These are phyloP conservation scores for Chytriomyces sp. DNA, from an alignment of 192 early-diverging fungal genomes.

Conservation along the genomic window DNA sequence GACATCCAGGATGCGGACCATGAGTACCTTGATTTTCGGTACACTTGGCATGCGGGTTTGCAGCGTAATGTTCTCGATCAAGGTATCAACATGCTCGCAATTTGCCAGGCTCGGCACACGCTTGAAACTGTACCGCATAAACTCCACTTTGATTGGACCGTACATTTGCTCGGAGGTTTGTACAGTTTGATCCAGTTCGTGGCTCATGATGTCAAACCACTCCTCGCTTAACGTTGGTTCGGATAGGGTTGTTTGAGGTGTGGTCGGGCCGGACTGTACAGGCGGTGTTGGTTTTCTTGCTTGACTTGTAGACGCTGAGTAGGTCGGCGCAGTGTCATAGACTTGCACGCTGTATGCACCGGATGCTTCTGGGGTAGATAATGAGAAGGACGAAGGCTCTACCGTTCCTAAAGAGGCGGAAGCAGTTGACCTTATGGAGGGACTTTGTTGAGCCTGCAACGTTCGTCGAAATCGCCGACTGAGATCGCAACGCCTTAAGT, in stretches of 20 bases:
- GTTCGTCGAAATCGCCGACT: too few relatives aligned
- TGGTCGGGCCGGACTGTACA: not conserved
- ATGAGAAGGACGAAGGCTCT: too few relatives aligned
- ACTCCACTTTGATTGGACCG: not conserved
- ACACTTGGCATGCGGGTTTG: not conserved
- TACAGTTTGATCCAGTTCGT: not conserved
- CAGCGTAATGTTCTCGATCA: not conserved
- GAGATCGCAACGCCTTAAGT: too few relatives aligned
- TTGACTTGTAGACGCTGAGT: not conserved
- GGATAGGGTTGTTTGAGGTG: not conserved
- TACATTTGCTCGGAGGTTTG: not conserved
- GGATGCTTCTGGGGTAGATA: not conserved
- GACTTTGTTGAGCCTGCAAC: too few relatives aligned
- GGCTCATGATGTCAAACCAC: not conserved
- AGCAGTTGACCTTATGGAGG: too few relatives aligned
- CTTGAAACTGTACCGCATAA: slow-evolving; percentile 1
- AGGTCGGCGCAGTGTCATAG: not conserved
- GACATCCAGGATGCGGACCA: not conserved
- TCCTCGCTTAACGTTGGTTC: not conserved
- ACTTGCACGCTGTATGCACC: not conserved
- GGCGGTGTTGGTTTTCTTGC: not conserved
- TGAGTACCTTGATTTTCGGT: not conserved
- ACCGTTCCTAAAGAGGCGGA: too few relatives aligned
- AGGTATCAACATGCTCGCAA: not conserved
- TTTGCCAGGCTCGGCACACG: not conserved